These are phyloP conservation scores for Pittosporum tobira DNA, from an alignment of 129 eudicot species.

Conservation along the genomic window DNA sequence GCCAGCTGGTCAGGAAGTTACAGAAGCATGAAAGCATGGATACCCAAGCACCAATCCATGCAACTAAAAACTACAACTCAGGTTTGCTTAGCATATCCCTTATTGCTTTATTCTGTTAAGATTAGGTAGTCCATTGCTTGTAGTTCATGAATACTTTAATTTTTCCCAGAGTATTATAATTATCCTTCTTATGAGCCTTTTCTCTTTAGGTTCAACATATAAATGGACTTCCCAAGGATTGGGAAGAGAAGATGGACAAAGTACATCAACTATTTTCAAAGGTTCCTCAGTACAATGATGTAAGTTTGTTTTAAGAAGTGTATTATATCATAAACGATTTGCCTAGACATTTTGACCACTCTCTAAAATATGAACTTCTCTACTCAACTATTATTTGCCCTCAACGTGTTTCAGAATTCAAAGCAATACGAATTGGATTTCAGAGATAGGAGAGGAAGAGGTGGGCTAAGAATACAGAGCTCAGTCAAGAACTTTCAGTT, in stretches of 20 bases:
- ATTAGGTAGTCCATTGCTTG: neutral
- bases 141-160: neutral
- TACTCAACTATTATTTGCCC: neutral
- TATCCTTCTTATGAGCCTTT: neutral
- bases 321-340: neutral
- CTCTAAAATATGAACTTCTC: conserved; percentile 1
- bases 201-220: conserved; percentile 56
- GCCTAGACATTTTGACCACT: neutral
- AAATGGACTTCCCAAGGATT: conserved; percentile 56
- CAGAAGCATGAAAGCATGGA: conserved; percentile 80
- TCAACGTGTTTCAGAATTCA: conserved; percentile 32
- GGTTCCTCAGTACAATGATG: conserved; percentile 77
- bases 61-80: conserved; percentile 63
- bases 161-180: neutral
- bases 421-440: conserved; percentile 83
- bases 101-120: neutral
- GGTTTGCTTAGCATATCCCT: conserved; percentile 19
- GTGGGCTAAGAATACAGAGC: conserved; percentile 69
- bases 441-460: conserved; percentile 62
- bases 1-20: conserved; percentile 81
- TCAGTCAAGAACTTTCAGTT: conserved; percentile 91
- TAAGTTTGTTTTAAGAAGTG: conserved; percentile 9
- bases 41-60: conserved; percentile 80
- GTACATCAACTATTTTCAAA: conserved; percentile 66
- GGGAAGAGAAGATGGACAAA: conserved; percentile 66